Base-by-base conservation (phyloP, 2,329 filamentous ascomycete species). In the Hymenoscyphus occultus region DNA sequence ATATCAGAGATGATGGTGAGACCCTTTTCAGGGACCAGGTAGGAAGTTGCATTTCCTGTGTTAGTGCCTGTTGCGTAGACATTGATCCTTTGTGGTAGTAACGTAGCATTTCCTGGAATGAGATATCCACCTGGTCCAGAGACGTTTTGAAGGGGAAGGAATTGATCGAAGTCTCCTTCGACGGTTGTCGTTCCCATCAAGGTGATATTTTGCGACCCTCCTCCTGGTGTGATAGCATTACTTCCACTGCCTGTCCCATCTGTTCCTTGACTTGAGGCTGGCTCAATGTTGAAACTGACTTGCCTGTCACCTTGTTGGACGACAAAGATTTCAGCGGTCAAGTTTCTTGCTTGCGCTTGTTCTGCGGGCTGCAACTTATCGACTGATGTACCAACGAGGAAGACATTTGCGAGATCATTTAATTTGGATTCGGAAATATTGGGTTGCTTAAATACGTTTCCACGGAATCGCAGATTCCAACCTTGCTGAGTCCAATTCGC, bases 401-500 rank as follows among this genome's bases (percentile, higher is more conserved):
- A 92, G 39, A 86, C 76, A 69, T 92, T 87, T 64, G 90, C 88
- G 3, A 93, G 80, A 45, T 87, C 81, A 70, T 93, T 83, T 57
- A 93, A 79, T 70, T 86, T 90, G 40, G 80, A 78, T 70, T 86
- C 80, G 1, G 83, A 84, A 40, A 90, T 87, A 65, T 90, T 84
- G 1, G 90, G 90, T 67, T 90, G 84, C 76, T 92, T 93, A 81
- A 88, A 93, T n/a, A 93, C 87, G 72, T 92, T 92, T 70, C 90
- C 91, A 69, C 90, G 90, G 68, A 93, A 85, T 35, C 90, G 83
- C 3, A 93, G 82, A 68, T 88, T 91, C 91, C 91, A 93, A 40
- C 89, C 89, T 65, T 86, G 77, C n/a, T 87, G 81, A 1, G 90
- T 93, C 86, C 89, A 93, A 69, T 93, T 93, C n/a, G 82, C 90